Conservation (phyloP, 2,329 filamentous ascomycete species). For the Arthrobotrys pseudoclavata region DNA sequence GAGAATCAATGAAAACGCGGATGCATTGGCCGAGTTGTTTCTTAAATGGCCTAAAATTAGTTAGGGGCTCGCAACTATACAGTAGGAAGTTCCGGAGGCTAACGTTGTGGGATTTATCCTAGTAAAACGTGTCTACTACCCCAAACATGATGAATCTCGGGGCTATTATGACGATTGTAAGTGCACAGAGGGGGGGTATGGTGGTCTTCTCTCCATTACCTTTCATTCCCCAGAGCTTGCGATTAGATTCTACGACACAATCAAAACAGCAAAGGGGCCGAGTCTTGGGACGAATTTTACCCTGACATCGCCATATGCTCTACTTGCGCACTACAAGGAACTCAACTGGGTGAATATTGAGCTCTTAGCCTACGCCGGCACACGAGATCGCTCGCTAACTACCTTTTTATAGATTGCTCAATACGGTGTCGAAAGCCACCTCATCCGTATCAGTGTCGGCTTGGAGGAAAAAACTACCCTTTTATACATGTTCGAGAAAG, state of each 20-base stretch:
- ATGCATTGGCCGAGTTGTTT: slow-evolving; percentile 82
- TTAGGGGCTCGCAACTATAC: not conserved
- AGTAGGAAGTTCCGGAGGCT: slow-evolving; percentile 62
- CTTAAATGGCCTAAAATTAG: slow-evolving; percentile 67
- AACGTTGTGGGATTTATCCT: slow-evolving; percentile 66
- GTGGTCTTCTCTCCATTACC: slow-evolving; percentile 86
- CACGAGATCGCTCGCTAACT: slow-evolving; percentile 55
- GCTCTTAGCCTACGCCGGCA: not conserved
- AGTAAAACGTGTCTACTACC: slow-evolving; percentile 88
- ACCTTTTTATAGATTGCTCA: slow-evolving; percentile 72
- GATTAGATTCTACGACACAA: slow-evolving; percentile 83
- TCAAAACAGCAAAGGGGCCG: slow-evolving; percentile 92
- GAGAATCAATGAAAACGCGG: slow-evolving; percentile 86
- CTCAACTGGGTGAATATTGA: slow-evolving; percentile 79
- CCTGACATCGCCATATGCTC: slow-evolving; percentile 87
- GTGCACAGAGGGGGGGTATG: slow-evolving; percentile 83
- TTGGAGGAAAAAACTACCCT: slow-evolving; percentile 75
- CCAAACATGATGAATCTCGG: slow-evolving; percentile 79
- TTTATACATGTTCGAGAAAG: slow-evolving; percentile 37
- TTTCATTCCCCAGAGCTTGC: slow-evolving; percentile 80
- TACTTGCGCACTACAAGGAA: slow-evolving; percentile 92
- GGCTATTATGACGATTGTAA: slow-evolving; percentile 83
- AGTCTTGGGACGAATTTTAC: slow-evolving; percentile 98
- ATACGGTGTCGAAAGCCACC: slow-evolving; percentile 82
- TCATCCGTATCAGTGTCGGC: slow-evolving; percentile 90